Evolutionary conservation across 2,329 filamentous ascomycete species (phyloP), one percentile per base, ranked within the genome.

Genomic region (Penicillium sp.): DNA sequence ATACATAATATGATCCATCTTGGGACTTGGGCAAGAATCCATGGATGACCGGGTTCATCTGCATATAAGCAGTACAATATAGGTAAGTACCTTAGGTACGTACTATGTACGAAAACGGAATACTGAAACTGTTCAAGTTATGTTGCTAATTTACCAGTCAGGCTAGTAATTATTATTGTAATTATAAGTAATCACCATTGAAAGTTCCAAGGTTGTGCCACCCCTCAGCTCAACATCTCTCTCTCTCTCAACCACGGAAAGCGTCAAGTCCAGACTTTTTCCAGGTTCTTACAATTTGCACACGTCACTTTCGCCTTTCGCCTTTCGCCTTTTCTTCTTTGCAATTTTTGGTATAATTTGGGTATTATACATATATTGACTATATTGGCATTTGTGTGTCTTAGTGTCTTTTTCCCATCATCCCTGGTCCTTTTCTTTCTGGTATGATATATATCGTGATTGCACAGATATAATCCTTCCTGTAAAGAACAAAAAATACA

Each of bases 221-320:
- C 54, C 53, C 18, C 7, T 32, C 44, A 57, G 51, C 46, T 50
- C 46, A 16, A 31, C 39, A 35, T 55, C 46, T 39, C 15, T 23
- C n/a, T n/a, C 15, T 23, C 23, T 21, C 31, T 46, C 21, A 51
- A 51, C 56, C 58, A 57, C 59, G 55, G 55, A 52, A 52, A 21
- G 23, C 23, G 18, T 32, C 34, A 44, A 39, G 53, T 52, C 59
- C 55, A 60, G 58, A 48, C 35, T 23, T 40, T 40, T 27, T 27
- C 25, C 25, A 27, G 25, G 25, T 27, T 39, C 50, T 58, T 51
- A 60, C 55, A 55, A 46, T 40, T 51, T 52, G 48, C 58, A 60
- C 60, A 63, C 61, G 61, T 63, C 61, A 63, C 60, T 57, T 15
- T 46, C 31, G 16, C 16, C 32, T 55, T 38, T 21, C 18, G 18